Base-by-base conservation (phyloP, 2,329 filamentous ascomycete species). In the Elsinoe arachidis region DNA sequence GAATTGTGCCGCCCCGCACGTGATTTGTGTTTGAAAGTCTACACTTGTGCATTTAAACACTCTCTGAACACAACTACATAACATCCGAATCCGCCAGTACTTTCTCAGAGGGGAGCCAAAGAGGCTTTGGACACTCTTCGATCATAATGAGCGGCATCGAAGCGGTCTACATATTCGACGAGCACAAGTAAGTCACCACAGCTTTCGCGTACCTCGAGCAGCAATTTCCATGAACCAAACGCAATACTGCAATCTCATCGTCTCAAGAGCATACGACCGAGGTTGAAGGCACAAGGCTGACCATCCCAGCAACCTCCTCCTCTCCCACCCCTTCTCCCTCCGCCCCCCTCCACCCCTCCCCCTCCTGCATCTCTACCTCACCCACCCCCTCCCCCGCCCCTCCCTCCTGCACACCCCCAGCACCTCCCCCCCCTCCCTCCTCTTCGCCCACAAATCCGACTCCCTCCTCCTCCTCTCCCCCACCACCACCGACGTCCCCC, bases 151-250 rank as follows among this genome's bases (percentile, higher is more conserved):
- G 89, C 76, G 84, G 88, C 69, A 88, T 99, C 69, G 92, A 97
- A 78, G 93, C 92, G 70, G 80, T 99, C 68, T 92, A 97, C 78
- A 90, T 99, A 71, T 96, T 88, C 73, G 91, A 97, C 81, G 91
- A 96, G 78, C 84, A 91, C 75, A 90, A 91, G 91, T 95, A 76
- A 68, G 80, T 53, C 53, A 34, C 52, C 35, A 2, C 49, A 49
- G n/a, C 14, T n/a, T 26, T 17, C 14, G 30, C 15, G 53, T 39
- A 26, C 26, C 37, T 44, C 41, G n/a, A 11, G 10, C 6, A 58
- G 47, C 15, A 14, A 35, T 35, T 15, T 19, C 34, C 15, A 38
- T 38, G 15, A 4, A 2, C 37, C 3, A 38, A 3, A 15, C 12
- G 10, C 15, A 11, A 14, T 38, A 3, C 12, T 38, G 37, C 37